These are phyloP conservation scores for Tanacetum coccineum DNA, from an alignment of 129 eudicot species.

Conservation along the genomic window DNA sequence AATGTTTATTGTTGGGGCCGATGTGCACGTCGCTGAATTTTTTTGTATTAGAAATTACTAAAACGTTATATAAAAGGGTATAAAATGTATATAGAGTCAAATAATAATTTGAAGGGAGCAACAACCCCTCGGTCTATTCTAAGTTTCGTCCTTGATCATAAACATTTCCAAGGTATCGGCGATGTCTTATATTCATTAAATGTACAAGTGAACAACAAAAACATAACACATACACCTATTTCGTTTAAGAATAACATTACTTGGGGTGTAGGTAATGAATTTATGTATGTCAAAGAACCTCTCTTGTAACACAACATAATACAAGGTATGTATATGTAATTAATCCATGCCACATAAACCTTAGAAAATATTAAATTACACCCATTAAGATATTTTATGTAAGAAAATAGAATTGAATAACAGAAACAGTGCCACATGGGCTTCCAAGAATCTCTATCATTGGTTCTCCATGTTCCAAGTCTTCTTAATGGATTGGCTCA, in stretches of 20 bases:
- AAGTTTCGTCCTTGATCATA: too few species aligned
- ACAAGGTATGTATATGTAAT: background rate
- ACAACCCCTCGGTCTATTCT: too few species aligned
- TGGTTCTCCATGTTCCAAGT: conserved; percentile 38
- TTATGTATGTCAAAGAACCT: background rate
- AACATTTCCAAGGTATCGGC: too few species aligned
- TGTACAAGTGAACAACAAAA: too few species aligned
- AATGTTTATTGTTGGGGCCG: too few species aligned
- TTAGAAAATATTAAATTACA: conserved; percentile 3
- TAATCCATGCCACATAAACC: conserved; percentile 19
- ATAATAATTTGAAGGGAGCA: too few species aligned
- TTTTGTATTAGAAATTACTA: too few species aligned
- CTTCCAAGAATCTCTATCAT: conserved; percentile 31
- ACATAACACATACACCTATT: background rate
- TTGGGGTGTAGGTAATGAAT: background rate
- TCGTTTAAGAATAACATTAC: too few species aligned
- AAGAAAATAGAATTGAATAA: background rate
- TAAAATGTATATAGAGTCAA: too few species aligned
- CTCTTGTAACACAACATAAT: background rate
- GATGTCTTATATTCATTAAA: too few species aligned
- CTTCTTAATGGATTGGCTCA: conserved; percentile 44
- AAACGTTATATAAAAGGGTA: too few species aligned
- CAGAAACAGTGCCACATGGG: conserved; percentile 37
- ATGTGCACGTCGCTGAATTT: too few species aligned
- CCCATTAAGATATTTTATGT: conserved; percentile 22